Conservation (phyloP, 1,139 yeast genomes). For the Kazachstania sp. region DNA sequence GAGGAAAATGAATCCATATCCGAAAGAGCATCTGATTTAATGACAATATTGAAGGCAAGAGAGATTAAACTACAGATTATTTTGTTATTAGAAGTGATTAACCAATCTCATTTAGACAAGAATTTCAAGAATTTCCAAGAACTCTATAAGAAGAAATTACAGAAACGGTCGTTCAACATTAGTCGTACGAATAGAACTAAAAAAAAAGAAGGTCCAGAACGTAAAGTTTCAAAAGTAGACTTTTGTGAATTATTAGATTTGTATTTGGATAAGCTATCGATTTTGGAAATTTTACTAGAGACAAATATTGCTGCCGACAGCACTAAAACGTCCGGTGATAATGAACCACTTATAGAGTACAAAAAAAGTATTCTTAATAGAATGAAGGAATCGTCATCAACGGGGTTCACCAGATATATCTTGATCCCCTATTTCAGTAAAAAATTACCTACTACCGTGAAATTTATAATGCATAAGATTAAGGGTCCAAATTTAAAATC, state of each 20-base stretch:
- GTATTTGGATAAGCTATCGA: conserved; percentile 45
- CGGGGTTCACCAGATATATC: conserved; percentile 47
- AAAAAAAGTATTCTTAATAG: conserved; percentile 20
- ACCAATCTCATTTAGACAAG: conserved; percentile 25
- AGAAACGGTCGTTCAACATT: conserved; percentile 36
- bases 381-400: conserved; percentile 31
- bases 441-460: conserved; percentile 40
- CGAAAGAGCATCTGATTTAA: conserved; percentile 8
- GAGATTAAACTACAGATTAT: conserved; percentile 64
- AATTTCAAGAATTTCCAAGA: conserved; percentile 27
- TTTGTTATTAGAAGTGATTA: conserved; percentile 42
- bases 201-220: conserved; percentile 8
- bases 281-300: conserved; percentile 45
- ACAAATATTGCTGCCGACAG: conserved; percentile 28
- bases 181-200: conserved; percentile 19
- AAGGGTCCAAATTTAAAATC: conserved; percentile 39
- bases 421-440: conserved; percentile 47
- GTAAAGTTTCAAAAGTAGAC: conserved; percentile 10
- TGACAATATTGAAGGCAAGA: conserved; percentile 41
- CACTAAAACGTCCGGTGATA: conserved; percentile 2
- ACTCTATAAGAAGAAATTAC: conserved; percentile 19
- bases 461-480: conserved; percentile 41
- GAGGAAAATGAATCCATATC: not conserved
- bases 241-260: conserved; percentile 35
- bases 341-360: conserved; percentile 13